These are phyloP conservation scores for Fonsecaea erecta DNA, from an alignment of 2,329 filamentous ascomycete genomes.

Conservation along the genomic window DNA sequence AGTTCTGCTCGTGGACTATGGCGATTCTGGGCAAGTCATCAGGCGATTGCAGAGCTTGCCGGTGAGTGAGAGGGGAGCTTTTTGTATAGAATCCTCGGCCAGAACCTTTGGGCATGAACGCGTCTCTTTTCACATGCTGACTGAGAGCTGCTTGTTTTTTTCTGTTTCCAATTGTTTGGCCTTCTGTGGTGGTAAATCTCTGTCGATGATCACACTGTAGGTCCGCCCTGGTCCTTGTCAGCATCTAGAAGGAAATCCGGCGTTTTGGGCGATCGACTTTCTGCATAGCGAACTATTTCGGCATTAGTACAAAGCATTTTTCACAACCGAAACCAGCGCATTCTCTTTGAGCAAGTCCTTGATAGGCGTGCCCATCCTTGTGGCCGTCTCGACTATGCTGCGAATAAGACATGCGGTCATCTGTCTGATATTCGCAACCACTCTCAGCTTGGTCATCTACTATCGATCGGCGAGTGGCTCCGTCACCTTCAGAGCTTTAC, in stretches of 20 bases:
- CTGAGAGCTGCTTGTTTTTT: not conserved
- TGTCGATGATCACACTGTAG: not conserved
- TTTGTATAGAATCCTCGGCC: not conserved
- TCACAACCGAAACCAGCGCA: not conserved
- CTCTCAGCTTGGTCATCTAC: constrained; percentile 23
- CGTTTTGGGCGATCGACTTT: not conserved
- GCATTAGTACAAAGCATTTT: not conserved
- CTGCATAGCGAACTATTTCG: not conserved
- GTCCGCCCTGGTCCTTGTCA: not conserved
- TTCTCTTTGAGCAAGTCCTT: constrained; percentile 24
- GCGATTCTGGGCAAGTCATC: not conserved
- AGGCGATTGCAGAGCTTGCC: not conserved
- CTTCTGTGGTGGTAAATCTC: not conserved
- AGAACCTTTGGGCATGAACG: not conserved
- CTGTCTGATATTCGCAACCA: constrained; percentile 22
- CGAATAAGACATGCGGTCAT: constrained; percentile 24
- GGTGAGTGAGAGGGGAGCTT: not conserved
- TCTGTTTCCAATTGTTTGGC: constrained; percentile 1
- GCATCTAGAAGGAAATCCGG: not conserved
- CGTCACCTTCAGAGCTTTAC: constrained; percentile 26
- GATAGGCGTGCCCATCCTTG: constrained; percentile 11
- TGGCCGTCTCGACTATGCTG: constrained; percentile 28
- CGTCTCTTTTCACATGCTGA: not conserved
- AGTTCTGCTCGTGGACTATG: not conserved
- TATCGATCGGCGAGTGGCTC: constrained; percentile 25